Conservation (phyloP, 78 protist genomes). For the Pigoraptor vietnamica region DNA sequence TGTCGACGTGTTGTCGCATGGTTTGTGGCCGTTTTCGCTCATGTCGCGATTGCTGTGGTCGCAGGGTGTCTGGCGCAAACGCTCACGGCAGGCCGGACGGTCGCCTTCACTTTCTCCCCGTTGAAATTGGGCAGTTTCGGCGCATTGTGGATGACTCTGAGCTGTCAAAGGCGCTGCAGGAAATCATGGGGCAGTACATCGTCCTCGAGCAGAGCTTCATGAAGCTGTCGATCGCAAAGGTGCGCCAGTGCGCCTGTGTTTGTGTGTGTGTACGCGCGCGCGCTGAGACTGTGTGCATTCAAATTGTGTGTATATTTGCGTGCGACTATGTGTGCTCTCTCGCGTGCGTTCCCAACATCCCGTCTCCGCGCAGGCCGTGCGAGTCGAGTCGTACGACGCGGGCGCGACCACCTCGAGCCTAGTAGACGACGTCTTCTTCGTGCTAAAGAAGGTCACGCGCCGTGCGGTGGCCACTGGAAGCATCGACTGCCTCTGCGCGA, state of each 20-base stretch:
- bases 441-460: neutral
- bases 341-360: too few species aligned
- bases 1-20: too few species aligned
- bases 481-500: neutral
- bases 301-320: neutral
- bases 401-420: neutral
- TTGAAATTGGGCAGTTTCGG: neutral
- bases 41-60: too few species aligned
- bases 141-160: neutral
- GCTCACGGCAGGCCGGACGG: neutral
- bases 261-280: neutral
- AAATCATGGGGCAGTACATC: neutral
- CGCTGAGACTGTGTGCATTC: too few species aligned
- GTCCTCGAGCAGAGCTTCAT: neutral
- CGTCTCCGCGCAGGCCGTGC: too few species aligned
- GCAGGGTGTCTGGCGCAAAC: too few species aligned
- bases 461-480: neutral
- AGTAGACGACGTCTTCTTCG: neutral
- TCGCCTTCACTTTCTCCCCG: neutral
- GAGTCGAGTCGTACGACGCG: neutral
- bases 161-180: neutral
- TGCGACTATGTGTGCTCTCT: neutral
- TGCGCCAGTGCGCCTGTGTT: too few species aligned
- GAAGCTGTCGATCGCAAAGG: neutral
- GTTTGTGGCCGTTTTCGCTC: too few species aligned